Conservation (phyloP, 805 yeast genomes). For the Blastobotrys peoriensis region DNA sequence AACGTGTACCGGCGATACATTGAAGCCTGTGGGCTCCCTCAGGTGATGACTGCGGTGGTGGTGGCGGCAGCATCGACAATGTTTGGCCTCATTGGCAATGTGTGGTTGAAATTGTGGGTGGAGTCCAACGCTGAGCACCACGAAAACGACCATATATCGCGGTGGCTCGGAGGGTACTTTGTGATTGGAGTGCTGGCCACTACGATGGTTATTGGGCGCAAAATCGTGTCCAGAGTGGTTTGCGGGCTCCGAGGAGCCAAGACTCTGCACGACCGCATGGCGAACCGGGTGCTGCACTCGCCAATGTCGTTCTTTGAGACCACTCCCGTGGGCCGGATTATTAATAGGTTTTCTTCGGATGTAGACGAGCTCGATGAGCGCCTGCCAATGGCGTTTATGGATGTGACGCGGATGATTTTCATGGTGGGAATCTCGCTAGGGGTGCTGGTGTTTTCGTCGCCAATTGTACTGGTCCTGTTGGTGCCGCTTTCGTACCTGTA, state of each 20-base stretch:
- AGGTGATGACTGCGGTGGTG: conserved; percentile 26
- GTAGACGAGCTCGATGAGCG: conserved; percentile 81
- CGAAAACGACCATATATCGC: conserved; percentile 55
- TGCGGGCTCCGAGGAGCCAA: conserved; percentile 22
- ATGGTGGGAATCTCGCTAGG: conserved; percentile 53
- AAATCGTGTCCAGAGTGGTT: conserved; percentile 52
- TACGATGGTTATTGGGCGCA: conserved; percentile 49
- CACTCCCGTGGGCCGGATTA: conserved; percentile 87
- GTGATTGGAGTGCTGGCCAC: conserved; percentile 49
- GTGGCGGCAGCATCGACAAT: conserved; percentile 45
- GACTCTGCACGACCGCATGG: conserved; percentile 66
- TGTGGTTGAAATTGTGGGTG: conserved; percentile 91
- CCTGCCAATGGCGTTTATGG: conserved; percentile 35
- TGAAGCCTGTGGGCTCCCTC: conserved; percentile 59
- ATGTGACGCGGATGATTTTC: conserved; percentile 32
- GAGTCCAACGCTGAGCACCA: conserved; percentile 63
- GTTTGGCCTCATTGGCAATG: conserved; percentile 55
- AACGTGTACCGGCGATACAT: conserved; percentile 67
- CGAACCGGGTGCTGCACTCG: conserved; percentile 64
- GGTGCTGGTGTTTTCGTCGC: conserved; percentile 82
- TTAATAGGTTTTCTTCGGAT: conserved; percentile 87
- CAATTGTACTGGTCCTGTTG: conserved; percentile 71
- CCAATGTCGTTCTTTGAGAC: conserved; percentile 96
- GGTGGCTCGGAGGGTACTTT: conserved; percentile 61
- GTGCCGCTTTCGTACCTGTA: conserved; percentile 64